Base-by-base conservation (phyloP, 345 rosid species). In the Cochlearia excelsa region DNA sequence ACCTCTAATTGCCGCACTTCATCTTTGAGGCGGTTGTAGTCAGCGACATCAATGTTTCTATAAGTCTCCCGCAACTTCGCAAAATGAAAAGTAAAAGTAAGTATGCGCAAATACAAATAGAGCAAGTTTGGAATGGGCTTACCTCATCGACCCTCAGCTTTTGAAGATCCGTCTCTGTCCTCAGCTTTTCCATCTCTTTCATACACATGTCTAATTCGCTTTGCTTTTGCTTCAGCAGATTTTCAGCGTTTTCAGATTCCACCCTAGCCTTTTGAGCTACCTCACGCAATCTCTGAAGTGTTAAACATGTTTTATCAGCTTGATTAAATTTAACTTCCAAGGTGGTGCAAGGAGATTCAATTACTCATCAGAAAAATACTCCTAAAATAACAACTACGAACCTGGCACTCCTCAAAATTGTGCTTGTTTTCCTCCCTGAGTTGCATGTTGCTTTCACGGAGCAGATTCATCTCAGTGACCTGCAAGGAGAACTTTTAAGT, bases 351-450 rank as follows among this genome's bases (percentile, higher is more conserved):
- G 3, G 41, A 38, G 44, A 50, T 46, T 45, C 44, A 30, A 26
- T 29, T 37, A 66, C 38, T 42, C 11, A 65, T 30, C 46, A 51
- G 29, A 46, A 48, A 9, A 65, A 11, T 35, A 16, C 41, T 9
- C 23, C 39, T 60, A 31, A 70, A 62, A 11, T 54, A 61, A 57
- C 45, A 29, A 39, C 31, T 1, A 59, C 68, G 48, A 67, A 93
- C 97, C 92, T 85, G 90, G 76, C 96, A 85, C 75, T 89, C 97
- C 72, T 85, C 95, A 68, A 93, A 89, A 81, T 87, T 93, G 77
- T 93, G 84, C 75, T 81, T 93, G 75, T 89, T 93, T 80, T 93
- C 99, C 72, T 89, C 99, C 71, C 95, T 85, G 54, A 93, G 87
- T 68, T 93, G 99, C 77, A 85, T 59, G 66, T 93, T 89, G 80